These are phyloP conservation scores for Hyphopichia pseudoburtonii DNA, from an alignment of 1,139 yeast genomes.

Conservation along the genomic window DNA sequence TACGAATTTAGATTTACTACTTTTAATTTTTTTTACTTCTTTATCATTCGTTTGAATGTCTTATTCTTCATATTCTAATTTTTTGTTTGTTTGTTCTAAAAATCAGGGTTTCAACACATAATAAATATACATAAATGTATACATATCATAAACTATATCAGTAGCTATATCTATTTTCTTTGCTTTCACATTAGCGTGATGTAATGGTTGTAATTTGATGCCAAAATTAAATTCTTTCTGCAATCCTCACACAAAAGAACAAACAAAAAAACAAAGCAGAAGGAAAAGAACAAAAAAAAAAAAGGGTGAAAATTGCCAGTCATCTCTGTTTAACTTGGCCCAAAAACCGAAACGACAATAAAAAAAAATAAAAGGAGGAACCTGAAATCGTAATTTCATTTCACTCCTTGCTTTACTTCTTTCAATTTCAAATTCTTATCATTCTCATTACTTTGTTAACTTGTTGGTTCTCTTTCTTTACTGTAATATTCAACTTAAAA, in stretches of 20 bases:
- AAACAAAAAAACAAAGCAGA: not conserved
- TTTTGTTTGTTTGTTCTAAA: conserved; percentile 3
- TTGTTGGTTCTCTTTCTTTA: too few relatives aligned
- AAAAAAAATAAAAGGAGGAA: not conserved
- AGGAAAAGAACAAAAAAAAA: not conserved
- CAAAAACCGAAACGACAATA: not conserved
- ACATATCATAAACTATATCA: too few relatives aligned
- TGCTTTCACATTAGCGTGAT: too few relatives aligned
- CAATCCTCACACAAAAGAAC: not conserved
- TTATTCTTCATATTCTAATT: conserved; percentile 4
- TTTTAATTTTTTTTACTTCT: conserved; percentile 1
- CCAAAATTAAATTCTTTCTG: not conserved
- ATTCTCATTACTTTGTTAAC: too few relatives aligned
- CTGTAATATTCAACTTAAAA: too few relatives aligned
- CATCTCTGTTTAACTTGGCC: not conserved
- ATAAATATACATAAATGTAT: not conserved
- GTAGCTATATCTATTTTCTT: too few relatives aligned
- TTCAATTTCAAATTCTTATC: too few relatives aligned
- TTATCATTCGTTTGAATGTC: not conserved
- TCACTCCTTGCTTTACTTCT: too few relatives aligned
- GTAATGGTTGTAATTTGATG: too few relatives aligned
- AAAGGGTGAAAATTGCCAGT: not conserved
- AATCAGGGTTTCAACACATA: conserved; percentile 13
- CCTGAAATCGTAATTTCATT: not conserved
- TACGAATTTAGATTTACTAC: conserved; percentile 5